Base-by-base conservation (phyloP, 1,284 basidiomycete species). In the Peniophora sp. region DNA sequence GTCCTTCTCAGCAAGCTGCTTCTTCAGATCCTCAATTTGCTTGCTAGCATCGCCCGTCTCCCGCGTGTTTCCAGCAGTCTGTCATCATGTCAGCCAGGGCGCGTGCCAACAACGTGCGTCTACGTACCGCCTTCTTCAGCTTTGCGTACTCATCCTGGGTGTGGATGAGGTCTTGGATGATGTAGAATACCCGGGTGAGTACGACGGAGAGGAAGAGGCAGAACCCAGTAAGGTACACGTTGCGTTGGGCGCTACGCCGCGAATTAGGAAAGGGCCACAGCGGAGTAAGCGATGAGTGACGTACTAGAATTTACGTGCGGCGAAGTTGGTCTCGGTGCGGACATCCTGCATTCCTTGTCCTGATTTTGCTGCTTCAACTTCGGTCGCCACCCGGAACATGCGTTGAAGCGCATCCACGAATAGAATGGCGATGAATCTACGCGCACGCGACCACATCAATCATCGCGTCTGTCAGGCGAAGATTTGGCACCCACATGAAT, bases 141-240 rank as follows among this genome's bases (percentile, higher is more conserved):
- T 88, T 83, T 24, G 82, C 83, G 62, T 91, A 91, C 62, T 92
- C 82, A 61, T 95, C 93, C 68, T 96, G 92, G 2, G 85, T 80
- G 60, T 92, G 83, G 60, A 97, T 89, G 54, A 97, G 85, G 65
- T 97, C 92, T 58, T 94, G 82, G 51, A 91, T 81, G 64, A 97
- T 90, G 69, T 87, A 88, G 73, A 96, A 96, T 3, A 89, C 92
- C 60, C 94, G 86, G 8, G 92, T 88, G 58, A 97, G 84, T 60
- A 97, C 88, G 50, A 95, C 83, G 15, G 92, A 94, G 32, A 97
- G 84, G 84, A 97, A 97, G 44, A 98, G 78, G 51, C 88, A 92
- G 66, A 92, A 92, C 1, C 92, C 92, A 11, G 94, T 97, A 18
- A 97, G 77, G 67, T 97, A 97, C 54, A 88, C 81, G 60, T 91